Evolutionary conservation across 306 rosid species (phyloP).

Genomic region (Erythrophleum fordii): DNA sequence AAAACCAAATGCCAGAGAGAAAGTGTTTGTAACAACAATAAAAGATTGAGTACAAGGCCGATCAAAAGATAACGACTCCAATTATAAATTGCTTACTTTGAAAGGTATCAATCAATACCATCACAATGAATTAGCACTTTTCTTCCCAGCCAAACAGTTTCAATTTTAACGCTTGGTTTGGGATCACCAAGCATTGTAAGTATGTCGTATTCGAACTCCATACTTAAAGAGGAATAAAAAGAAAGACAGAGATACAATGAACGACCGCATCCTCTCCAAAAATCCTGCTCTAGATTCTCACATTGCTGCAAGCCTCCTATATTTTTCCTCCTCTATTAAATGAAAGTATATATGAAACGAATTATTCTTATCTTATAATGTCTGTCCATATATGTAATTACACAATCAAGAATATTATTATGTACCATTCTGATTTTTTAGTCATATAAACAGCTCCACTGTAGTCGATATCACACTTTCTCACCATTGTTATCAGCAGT

Average conservation of each 20-base stretch:
- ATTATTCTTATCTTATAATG: constrained; percentile 36
- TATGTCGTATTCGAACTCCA: constrained; percentile 38
- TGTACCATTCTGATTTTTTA: constrained; percentile 42
- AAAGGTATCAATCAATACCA: constrained; percentile 25
- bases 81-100: constrained; percentile 40
- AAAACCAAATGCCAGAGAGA: constrained; percentile 7
- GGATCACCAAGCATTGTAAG: constrained; percentile 23
- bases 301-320: constrained; percentile 28
- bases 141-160: neutral
- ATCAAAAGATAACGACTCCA: constrained; percentile 31
- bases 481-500: constrained; percentile 24
- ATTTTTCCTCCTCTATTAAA: constrained; percentile 11
- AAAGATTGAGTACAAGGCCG: constrained; percentile 11
- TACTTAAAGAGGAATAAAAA: constrained; percentile 25
- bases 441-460: constrained; percentile 32
- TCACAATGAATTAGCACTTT: constrained; percentile 27
- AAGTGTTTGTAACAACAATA: neutral
- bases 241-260: constrained; percentile 21
- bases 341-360: constrained; percentile 38
- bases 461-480: constrained; percentile 34
- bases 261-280: constrained; percentile 32
- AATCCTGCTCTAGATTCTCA: constrained; percentile 37
- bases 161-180: constrained; percentile 3
- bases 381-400: constrained; percentile 46
- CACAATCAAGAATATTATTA: constrained; percentile 48